A percentile compares a stretch with the other conserved stretches of the same genome.
Conservation (phyloP, 139 green algal genomes). For the Coccomyxa sp. region DNA sequence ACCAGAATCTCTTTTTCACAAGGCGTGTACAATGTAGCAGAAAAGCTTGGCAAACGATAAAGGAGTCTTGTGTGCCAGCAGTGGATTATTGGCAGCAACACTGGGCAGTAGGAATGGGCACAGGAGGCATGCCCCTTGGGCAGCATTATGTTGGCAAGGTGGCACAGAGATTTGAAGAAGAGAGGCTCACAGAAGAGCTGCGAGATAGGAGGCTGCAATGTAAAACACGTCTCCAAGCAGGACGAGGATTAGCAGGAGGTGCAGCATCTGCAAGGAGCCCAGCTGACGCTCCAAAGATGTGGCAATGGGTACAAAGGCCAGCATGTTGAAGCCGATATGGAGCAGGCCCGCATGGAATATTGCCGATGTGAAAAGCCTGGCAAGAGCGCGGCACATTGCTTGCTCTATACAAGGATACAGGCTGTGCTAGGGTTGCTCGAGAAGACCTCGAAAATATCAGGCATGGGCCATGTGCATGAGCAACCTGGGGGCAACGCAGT, state of each 20-base stretch:
- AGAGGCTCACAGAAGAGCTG: not conserved
- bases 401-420: no score
- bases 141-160: not conserved
- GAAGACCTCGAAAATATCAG: not conserved
- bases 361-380: slow-evolving; percentile 42
- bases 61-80: not conserved
- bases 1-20: not conserved
- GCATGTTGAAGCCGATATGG: slow-evolving; percentile 78
- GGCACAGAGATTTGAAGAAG: not conserved
- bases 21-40: not conserved
- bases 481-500: no score
- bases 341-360: slow-evolving; percentile 60
- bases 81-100: not conserved
- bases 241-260: slow-evolving; percentile 39
- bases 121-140: not conserved
- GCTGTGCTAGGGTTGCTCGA: not conserved
- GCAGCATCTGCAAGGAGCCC: slow-evolving; percentile 35
- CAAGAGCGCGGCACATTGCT: not conserved
- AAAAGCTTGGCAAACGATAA: not conserved
- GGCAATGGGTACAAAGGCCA: slow-evolving; percentile 70
- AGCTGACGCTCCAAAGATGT: slow-evolving; percentile 30
- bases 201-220: slow-evolving; percentile 13
- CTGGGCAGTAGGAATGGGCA: not conserved
- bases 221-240: slow-evolving; percentile 21
- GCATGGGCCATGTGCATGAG: not conserved